Percentiles rank a stretch among this genome's conserved stretches.
Conservation (phyloP, 2,329 filamentous ascomycete genomes). For the Alternaria triticina region DNA sequence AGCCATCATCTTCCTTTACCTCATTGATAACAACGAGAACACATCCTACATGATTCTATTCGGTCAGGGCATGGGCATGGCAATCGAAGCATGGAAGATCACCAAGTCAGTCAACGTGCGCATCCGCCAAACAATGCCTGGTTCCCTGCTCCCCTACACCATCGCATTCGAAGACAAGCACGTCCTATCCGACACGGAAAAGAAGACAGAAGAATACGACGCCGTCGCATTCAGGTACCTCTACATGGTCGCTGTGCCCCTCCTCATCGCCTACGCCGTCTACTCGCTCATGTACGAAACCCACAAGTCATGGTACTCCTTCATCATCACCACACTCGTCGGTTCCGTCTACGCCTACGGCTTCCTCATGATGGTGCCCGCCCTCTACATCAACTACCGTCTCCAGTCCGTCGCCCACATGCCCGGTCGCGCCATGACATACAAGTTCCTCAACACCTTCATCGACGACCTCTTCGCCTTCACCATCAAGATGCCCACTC, state of each 20-base stretch:
- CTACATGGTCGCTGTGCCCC: slow-evolving; percentile 87
- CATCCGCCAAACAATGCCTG: slow-evolving; percentile 70
- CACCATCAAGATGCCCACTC: slow-evolving; percentile 97
- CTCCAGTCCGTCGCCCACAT: slow-evolving; percentile 92
- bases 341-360: slow-evolving; percentile 97
- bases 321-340: slow-evolving; percentile 91
- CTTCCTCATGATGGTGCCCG: slow-evolving; percentile 99
- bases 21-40: slow-evolving; percentile 96
- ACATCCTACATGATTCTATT: slow-evolving; percentile 99
- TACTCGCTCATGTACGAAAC: slow-evolving; percentile 93
- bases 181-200: slow-evolving; percentile 90
- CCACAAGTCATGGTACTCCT: slow-evolving; percentile 98
- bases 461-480: slow-evolving; percentile 99
- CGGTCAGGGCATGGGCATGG: slow-evolving; percentile 83
- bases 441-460: slow-evolving; percentile 98
- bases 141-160: slow-evolving; percentile 77
- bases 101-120: slow-evolving; percentile 94
- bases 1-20: slow-evolving; percentile 90
- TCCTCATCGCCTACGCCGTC: slow-evolving; percentile 84
- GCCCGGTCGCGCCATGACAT: slow-evolving; percentile 94
- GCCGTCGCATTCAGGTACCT: slow-evolving; percentile 97
- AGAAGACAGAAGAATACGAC: slow-evolving; percentile 98
- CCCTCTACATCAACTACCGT: slow-evolving; percentile 98
- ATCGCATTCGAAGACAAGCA: slow-evolving; percentile 96
- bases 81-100: slow-evolving; percentile 89